These are phyloP conservation scores for Neonothopanus nambi DNA, from an alignment of 1,284 basidiomycete species.

Conservation along the genomic window DNA sequence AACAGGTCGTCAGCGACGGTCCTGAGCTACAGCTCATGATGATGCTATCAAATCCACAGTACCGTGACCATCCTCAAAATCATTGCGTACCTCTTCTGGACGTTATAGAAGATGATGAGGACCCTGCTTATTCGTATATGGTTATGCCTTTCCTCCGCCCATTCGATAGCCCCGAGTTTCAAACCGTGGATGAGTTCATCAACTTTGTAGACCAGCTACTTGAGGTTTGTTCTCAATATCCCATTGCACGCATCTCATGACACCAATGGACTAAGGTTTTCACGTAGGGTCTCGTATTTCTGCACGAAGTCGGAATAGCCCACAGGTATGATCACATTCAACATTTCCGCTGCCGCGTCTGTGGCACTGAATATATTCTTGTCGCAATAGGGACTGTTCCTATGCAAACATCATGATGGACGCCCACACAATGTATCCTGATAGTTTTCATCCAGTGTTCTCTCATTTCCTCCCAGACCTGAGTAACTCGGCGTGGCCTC, in stretches of 20 bases:
- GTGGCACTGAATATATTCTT: background rate
- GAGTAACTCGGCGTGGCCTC: background rate
- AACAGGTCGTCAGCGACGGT: no score
- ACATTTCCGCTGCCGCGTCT: background rate
- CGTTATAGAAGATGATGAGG: conserved; percentile 30
- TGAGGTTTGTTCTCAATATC: conserved; percentile 6
- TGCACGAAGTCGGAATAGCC: conserved; percentile 7
- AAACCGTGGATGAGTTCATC: conserved; percentile 14
- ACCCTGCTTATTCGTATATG: conserved; percentile 13
- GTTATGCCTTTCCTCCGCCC: conserved; percentile 16
- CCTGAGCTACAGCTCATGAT: no score
- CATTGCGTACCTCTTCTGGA: conserved; percentile 13
- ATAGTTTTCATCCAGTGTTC: background rate
- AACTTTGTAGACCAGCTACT: conserved; percentile 11
- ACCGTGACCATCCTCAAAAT: conserved; percentile 3
- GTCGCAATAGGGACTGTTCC: conserved; percentile 1
- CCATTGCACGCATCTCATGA: no score
- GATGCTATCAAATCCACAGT: background rate
- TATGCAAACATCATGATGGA: conserved; percentile 6
- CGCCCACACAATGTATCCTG: background rate
- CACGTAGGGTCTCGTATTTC: conserved; percentile 4
- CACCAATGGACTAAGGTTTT: no score
- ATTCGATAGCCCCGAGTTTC: conserved; percentile 13
- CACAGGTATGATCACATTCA: conserved; percentile 4
- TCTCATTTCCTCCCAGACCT: background rate